Evolutionary conservation across 495 filamentous ascomycete genomes (phyloP).

Genomic region (Aspergillus bridgeri): DNA sequence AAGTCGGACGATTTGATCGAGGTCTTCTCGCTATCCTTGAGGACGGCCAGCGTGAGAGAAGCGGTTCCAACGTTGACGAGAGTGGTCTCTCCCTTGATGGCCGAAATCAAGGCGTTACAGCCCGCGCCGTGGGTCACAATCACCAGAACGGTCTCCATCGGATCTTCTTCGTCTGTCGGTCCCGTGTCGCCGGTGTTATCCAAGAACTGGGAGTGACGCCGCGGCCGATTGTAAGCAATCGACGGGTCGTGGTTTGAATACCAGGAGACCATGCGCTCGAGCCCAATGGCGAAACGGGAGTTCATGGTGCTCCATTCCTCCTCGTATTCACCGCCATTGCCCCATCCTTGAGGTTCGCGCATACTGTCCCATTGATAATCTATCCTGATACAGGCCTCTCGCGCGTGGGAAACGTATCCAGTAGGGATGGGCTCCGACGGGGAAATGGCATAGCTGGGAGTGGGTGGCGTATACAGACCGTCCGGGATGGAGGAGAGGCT

Average conservation of each 20-base stretch:
- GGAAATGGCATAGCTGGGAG: constrained; percentile 80
- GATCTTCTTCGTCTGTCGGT: constrained; percentile 50
- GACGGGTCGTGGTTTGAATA: constrained; percentile 58
- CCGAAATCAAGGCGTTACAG: constrained; percentile 92
- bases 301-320: constrained; percentile 98
- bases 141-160: constrained; percentile 76
- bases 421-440: constrained; percentile 73
- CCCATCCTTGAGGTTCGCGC: constrained; percentile 70
- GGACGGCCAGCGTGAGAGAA: constrained; percentile 84
- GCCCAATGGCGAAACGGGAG: constrained; percentile 72
- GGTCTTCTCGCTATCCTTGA: constrained; percentile 48
- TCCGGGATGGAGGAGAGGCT: constrained; percentile 25
- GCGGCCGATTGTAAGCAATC: constrained; percentile 19
- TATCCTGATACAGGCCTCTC: constrained; percentile 77
- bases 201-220: constrained; percentile 6
- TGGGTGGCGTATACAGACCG: constrained; percentile 65
- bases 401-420: constrained; percentile 89
- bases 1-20: constrained; percentile 18
- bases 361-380: constrained; percentile 97
- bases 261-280: constrained; percentile 75
- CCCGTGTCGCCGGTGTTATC: constrained; percentile 3
- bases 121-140: constrained; percentile 96
- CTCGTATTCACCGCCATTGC: constrained; percentile 78
- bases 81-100: constrained; percentile 82
- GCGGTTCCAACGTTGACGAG: constrained; percentile 86